These are phyloP conservation scores for Paralagenidium karlingii DNA, from an alignment of 352 stramenopile species.

Conservation along the genomic window DNA sequence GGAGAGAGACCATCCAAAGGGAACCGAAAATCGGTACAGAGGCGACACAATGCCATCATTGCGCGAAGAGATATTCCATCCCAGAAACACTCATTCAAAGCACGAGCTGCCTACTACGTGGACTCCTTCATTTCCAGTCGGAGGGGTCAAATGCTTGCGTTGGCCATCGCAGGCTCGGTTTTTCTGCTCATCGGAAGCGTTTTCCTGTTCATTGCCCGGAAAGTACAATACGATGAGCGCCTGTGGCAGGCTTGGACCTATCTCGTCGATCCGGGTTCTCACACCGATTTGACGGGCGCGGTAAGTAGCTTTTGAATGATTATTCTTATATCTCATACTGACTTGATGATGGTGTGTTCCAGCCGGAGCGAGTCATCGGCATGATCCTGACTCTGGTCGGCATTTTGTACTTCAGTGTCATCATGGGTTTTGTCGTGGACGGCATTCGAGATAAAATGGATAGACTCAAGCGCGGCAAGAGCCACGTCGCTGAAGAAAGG, in stretches of 20 bases:
- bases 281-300: slow-evolving; percentile 19
- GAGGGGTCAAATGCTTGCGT: slow-evolving; percentile 28
- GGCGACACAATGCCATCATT: too few relatives aligned
- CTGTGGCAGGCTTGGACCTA: slow-evolving; percentile 62
- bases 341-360: background rate
- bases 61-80: too few relatives aligned
- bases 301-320: slow-evolving; percentile 5
- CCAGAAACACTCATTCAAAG: slow-evolving; percentile 16
- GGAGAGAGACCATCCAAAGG: too few relatives aligned
- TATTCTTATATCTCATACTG: too few relatives aligned
- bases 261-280: slow-evolving; percentile 30
- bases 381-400: slow-evolving; percentile 44
- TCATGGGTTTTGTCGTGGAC: slow-evolving; percentile 85
- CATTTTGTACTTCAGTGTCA: slow-evolving; percentile 82
- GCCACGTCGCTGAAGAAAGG: slow-evolving; percentile 56
- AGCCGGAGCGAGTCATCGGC: slow-evolving; percentile 43
- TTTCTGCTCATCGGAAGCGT: slow-evolving; percentile 26
- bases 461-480: slow-evolving; percentile 80
- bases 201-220: too few relatives aligned
- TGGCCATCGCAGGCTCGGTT: slow-evolving; percentile 24
- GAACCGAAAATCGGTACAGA: too few relatives aligned
- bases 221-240: too few relatives aligned
- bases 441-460: slow-evolving; percentile 81
- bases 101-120: slow-evolving; percentile 34
- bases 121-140: slow-evolving; percentile 58